Percentiles rank a stretch among this genome's conserved stretches.
Evolutionary conservation across 768 basidiomycete species (phyloP).

Genomic region (Russula sp.): DNA sequence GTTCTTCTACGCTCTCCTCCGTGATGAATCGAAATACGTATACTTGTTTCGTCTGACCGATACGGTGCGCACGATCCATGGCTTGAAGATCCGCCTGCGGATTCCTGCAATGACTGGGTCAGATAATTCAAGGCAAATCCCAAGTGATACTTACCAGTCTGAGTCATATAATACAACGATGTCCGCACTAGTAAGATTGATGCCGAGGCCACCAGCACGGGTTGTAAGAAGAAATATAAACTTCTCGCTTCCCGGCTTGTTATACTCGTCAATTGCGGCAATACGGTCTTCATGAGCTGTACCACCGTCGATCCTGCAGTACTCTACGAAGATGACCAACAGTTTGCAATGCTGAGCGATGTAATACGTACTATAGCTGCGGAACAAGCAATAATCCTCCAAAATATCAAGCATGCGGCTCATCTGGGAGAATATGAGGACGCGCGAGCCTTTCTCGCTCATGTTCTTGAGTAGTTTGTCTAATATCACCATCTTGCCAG

Average conservation of each 20-base stretch:
- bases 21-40: slow-evolving; percentile 98
- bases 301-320: slow-evolving; percentile 94
- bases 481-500: slow-evolving; percentile 96
- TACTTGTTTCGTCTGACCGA: slow-evolving; percentile 96
- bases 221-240: slow-evolving; percentile 97
- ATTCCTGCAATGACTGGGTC: slow-evolving; percentile 55
- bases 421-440: slow-evolving; percentile 99
- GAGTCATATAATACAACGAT: slow-evolving; percentile 94
- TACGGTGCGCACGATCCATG: slow-evolving; percentile 97
- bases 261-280: slow-evolving; percentile 94
- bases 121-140: not conserved
- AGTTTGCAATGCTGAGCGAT: slow-evolving; percentile 4
- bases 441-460: slow-evolving; percentile 91
- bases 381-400: slow-evolving; percentile 95
- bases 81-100: slow-evolving; percentile 98
- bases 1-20: slow-evolving; percentile 92
- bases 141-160: slow-evolving; percentile 67
- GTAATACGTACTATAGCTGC: slow-evolving; percentile 67
- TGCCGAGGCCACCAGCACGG: slow-evolving; percentile 94
- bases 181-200: slow-evolving; percentile 93
- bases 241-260: slow-evolving; percentile 89
- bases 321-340: slow-evolving; percentile 51
- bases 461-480: slow-evolving; percentile 87
- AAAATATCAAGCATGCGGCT: slow-evolving; percentile 97
- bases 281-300: slow-evolving; percentile 98